Percentiles rank a stretch among this genome's conserved stretches.
Conservation (phyloP, 1,284 basidiomycete species). For the Austroboletus novae-zelandiae region DNA sequence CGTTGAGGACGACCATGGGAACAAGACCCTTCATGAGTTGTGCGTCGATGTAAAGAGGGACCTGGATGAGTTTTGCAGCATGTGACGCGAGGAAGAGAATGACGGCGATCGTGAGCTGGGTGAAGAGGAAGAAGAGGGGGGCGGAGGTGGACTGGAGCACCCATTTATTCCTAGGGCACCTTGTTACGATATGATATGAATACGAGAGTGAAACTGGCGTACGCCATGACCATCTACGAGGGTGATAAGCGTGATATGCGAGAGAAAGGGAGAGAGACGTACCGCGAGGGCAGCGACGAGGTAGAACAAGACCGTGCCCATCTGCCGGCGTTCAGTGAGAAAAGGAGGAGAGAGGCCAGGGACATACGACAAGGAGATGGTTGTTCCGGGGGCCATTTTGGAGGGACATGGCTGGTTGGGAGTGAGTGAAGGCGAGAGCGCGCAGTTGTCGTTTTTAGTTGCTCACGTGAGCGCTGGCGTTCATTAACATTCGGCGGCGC, state of each 20-base stretch:
- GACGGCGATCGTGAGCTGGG: constrained; percentile 77
- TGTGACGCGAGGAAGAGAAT: constrained; percentile 68
- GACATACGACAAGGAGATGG: constrained; percentile 32
- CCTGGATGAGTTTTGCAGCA: constrained; percentile 55
- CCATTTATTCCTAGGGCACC: constrained; percentile 69
- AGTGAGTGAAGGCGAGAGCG: background rate
- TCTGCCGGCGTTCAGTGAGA: no score
- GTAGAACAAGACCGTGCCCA: constrained; percentile 71
- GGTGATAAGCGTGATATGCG: constrained; percentile 15
- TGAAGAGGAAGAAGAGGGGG: constrained; percentile 84
- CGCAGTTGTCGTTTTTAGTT: no score
- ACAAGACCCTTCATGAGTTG: constrained; percentile 67
- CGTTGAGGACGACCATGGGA: constrained; percentile 72
- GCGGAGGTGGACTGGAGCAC: constrained; percentile 64
- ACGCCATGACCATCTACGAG: constrained; percentile 78
- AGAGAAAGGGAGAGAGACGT: constrained; percentile 35
- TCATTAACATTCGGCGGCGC: constrained; percentile 4
- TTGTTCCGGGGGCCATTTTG: constrained; percentile 30
- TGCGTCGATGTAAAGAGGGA: constrained; percentile 59
- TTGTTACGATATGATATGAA: constrained; percentile 13
- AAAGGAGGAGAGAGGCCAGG: no score
- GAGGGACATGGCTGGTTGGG: constrained; percentile 16
- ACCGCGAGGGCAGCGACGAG: constrained; percentile 80
- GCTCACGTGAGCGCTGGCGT: constrained; percentile 13
- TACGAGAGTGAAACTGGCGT: constrained; percentile 12